Base-by-base conservation (phyloP, 2,329 filamentous ascomycete genomes). In the Fusarium clavum region DNA sequence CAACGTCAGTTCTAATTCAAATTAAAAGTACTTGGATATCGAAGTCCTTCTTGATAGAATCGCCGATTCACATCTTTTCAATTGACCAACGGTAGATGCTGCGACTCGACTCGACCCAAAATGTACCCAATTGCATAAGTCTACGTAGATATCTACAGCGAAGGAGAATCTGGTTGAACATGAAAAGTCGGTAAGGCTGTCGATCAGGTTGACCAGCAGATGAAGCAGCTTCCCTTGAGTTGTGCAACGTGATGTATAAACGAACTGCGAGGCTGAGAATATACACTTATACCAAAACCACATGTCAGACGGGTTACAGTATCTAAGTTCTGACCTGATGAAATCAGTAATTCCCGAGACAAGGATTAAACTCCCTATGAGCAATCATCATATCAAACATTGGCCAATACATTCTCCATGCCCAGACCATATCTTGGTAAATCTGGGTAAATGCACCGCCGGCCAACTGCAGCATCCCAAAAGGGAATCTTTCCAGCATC, bases 391-490 rank as follows among this genome's bases (percentile, higher is more conserved):
- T 27, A 12, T 41, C 6, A n/a, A 34, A 12, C 9, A n/a, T 38
- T 57, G 32, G 14, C 30, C 27, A 44, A 32, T 20, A n/a, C 22
- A 25, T 29, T 16, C 24, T 29, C 16, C 13, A 32, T 25, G 45
- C 29, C n/a, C 12, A 41, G 41, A 12, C 14, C 22, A 22, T n/a
- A 11, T 41, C 40, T 45, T 34, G 27, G 40, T 22, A 49, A 52
- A 24, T 49, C 18, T 27, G 38, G 34, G 30, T 34, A 40, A 45
- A 41, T 38, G 30, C 44, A 41, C 14, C 14, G 11, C 47, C 48
- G 63, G 63, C 44, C 47, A 55, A 44, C 63, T 16, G 61, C 63
- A 66, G 64, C 38, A 9, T 48, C 62, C 54, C n/a, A 55, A 47
- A 49, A 41, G 43, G 62, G 47, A 24, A 66, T 61, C 48, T 41